A percentile compares a stretch with the other conserved stretches of the same genome.
These are phyloP conservation scores for Heteromeles arbutifolia DNA, from an alignment of 306 rosid species.

Conservation along the genomic window DNA sequence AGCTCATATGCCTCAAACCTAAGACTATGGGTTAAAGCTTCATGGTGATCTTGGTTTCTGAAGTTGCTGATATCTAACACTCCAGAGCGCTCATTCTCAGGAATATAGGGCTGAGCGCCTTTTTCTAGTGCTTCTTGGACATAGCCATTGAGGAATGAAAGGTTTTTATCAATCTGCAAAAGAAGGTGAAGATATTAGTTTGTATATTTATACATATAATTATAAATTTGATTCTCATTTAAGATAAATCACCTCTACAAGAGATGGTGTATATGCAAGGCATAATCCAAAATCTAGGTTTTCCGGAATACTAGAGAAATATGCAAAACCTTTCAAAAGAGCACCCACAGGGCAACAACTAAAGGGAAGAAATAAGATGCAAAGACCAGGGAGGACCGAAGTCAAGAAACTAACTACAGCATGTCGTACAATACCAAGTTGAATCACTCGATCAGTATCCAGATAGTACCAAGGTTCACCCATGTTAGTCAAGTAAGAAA, in stretches of 20 bases:
- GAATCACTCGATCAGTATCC: not conserved
- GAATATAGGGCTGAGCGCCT: conserved; percentile 77
- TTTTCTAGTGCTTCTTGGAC: conserved; percentile 57
- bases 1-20: conserved; percentile 82
- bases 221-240: not conserved
- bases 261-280: not conserved
- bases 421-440: not conserved
- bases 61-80: conserved; percentile 36
- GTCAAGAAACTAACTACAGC: not conserved
- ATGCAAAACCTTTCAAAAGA: not conserved
- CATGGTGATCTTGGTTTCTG: conserved; percentile 56
- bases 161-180: conserved; percentile 60
- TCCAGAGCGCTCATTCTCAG: conserved; percentile 55
- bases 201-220: not conserved
- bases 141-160: conserved; percentile 58
- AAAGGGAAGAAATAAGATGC: not conserved
- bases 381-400: not conserved
- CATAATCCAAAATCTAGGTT: not conserved
- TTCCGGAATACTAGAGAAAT: not conserved
- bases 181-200: conserved; percentile 6
- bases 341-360: not conserved
- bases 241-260: not conserved
- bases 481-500: not conserved
- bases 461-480: not conserved
- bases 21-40: conserved; percentile 53